Evolutionary conservation across 1,284 basidiomycete genomes (phyloP), one percentile per base, ranked within the genome.

Genomic region (Singerocomus inundabilis): DNA sequence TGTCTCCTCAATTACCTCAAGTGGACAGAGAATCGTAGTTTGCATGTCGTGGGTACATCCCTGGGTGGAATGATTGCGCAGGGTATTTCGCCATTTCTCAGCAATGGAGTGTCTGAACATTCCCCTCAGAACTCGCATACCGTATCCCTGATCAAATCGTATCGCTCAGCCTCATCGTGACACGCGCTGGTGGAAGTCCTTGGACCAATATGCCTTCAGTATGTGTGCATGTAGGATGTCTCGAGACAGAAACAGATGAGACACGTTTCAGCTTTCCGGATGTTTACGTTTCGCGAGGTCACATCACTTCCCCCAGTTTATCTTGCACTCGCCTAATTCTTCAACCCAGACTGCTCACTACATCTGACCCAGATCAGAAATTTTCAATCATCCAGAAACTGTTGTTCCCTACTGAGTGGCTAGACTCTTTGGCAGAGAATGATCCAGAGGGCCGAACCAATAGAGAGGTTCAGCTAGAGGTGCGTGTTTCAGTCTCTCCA

Each of bases 31-130:
- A 66, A 79, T 33, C 73, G 76, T 8, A 77, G 77, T 35, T 42
- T 94, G 2, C 84, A 94, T 59, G 67, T 95, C 16, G 84, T 93
- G 13, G 91, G 93, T 1, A 72, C 86, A 11, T 91, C 87, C 37
- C 72, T 95, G 44, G 93, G 92, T 6, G 92, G 92, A 15, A 93
- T 93, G 91, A 91, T 93, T 51, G 80, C 86, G 0, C 84, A 86
- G 73, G 85, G 87, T 82, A 60, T 21, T 6, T 30, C 10, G 30
- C 59, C 9, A 46, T 43, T 50, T 29, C 25, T n/a, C 21, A 5
- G 6, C 13, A 36, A 5, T 21, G 12, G 4, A 13, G 13, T 5
- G 24, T 35, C 46, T 21, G 4, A 30, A 53, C n/a, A 8, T 28
- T 9, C 24, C 18, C 29, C 32, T 28, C 51, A 85, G 87, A 89